Evolutionary conservation across 106 monocot genomes (phyloP).

Genomic region (Dendrobium chrysotoxum): DNA sequence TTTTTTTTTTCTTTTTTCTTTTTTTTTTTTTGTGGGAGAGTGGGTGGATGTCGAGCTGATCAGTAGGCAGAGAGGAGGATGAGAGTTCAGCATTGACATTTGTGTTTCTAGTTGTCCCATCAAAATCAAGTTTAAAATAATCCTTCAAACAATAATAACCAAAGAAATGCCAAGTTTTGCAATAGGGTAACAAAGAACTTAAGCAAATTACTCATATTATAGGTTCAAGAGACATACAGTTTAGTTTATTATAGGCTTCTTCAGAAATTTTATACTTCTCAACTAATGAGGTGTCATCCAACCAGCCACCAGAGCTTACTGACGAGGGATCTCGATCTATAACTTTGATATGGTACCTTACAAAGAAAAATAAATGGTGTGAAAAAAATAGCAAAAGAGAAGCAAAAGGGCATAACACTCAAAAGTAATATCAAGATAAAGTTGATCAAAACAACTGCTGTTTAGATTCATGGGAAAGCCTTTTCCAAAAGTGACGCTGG

Average conservation of each 20-base stretch:
- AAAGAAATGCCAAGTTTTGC: background rate
- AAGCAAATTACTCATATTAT: background rate
- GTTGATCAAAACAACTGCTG: background rate
- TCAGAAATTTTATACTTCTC: conserved; percentile 91
- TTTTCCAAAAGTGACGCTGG: background rate
- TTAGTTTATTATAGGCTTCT: conserved; percentile 80
- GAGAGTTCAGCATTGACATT: background rate
- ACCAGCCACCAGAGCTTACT: conserved; percentile 81
- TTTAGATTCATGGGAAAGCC: background rate
- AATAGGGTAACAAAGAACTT: background rate
- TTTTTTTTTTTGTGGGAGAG: too few relatives aligned
- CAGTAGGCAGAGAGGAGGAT: background rate
- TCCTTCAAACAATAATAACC: background rate
- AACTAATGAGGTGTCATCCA: conserved; percentile 91
- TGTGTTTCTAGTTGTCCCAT: background rate
- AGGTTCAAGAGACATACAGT: conserved; percentile 40
- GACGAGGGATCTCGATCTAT: conserved; percentile 89
- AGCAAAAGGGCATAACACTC: background rate
- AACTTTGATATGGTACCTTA: conserved; percentile 72
- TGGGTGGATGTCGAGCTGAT: background rate
- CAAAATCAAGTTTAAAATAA: background rate
- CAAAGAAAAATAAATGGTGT: conserved; percentile 4
- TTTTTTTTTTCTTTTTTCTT: too few relatives aligned
- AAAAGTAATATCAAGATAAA: background rate
- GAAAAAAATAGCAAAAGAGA: conserved; percentile 2